Evolutionary conservation across 1,284 basidiomycete genomes (phyloP), one percentile per base, ranked within the genome.

Genomic region (Irpex rosettiformis): DNA sequence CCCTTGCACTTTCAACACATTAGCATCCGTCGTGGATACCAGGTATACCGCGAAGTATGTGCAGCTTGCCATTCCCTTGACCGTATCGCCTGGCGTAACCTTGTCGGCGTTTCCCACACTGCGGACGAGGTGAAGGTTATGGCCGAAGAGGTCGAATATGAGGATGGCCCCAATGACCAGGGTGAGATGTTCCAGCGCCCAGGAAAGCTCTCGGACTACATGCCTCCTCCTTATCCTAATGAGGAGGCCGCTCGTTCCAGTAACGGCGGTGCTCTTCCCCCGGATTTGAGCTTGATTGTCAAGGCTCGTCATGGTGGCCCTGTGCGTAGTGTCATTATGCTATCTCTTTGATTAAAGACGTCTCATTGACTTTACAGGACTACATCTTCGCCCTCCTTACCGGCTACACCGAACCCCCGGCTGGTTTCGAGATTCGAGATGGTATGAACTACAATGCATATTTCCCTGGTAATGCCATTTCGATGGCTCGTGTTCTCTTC

Each of bases 161-260:
- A 88, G 69, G 97, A 99, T 72, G 97, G 97, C 56, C 97, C 97
- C 56, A 89, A 98, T 73, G 91, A 91, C 69, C 81, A 92, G 67
- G 97, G 97, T 64, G 94, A 98, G 76, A 98, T 98, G 94, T 99
- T 98, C 85, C 87, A 94, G 77, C 85, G 97, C 64, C 97, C 97
- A 40, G 98, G 95, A 77, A 98, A 98, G 78, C 87, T 94, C 63
- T 85, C 97, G 54, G 97, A 99, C 76, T 98, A 98, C 79, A 83
- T 99, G 83, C 97, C 96, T 62, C 74, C 84, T 55, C 94, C 97
- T 57, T 99, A 99, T 78, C 87, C 96, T 66, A 99, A 99, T 73
- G 96, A 98, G 68, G 95, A 98, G 81, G 96, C 97, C 67, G 95
- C 97, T 54, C 87, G 97, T 68, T 91, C 96, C 62, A 84, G 88